Percentiles rank a stretch among this genome's conserved stretches.
phyloP scores from a whole-genome alignment of 805 yeast species.

The Barnettozyma pratensis region DNA sequence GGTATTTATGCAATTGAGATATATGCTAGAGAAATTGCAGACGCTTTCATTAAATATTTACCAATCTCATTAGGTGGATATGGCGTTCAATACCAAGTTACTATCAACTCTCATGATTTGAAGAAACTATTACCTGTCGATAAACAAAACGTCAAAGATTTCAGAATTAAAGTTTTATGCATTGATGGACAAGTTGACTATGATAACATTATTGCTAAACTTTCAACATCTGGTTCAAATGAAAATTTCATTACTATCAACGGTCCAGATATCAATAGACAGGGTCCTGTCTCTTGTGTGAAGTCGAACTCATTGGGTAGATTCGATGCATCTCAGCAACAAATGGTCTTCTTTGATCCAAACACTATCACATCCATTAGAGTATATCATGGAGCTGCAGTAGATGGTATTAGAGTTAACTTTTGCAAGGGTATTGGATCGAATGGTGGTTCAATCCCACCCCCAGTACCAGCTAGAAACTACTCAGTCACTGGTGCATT shows the following conservation, averaged over 20 bases:
- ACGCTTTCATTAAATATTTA: conserved; percentile 54
- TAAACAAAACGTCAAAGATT: conserved; percentile 27
- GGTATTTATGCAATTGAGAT: conserved; percentile 78
- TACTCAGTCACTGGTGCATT: conserved; percentile 29
- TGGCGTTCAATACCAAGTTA: conserved; percentile 53
- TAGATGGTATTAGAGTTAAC: conserved; percentile 72
- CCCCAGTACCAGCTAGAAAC: conserved; percentile 44
- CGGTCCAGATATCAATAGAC: conserved; percentile 21
- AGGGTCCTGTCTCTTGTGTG: conserved; percentile 33
- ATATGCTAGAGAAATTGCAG: conserved; percentile 38
- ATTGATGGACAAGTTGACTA: conserved; percentile 56
- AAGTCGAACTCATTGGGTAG: conserved; percentile 34
- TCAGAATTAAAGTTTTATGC: conserved; percentile 49
- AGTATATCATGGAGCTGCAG: conserved; percentile 67
- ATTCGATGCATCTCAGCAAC: conserved; percentile 20
- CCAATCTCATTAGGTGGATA: conserved; percentile 53
- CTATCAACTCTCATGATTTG: conserved; percentile 45
- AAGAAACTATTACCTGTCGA: conserved; percentile 27
- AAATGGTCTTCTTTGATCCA: conserved; percentile 32
- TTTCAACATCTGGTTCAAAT: conserved; percentile 7
- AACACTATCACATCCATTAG: conserved; percentile 45
- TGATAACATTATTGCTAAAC: conserved; percentile 42
- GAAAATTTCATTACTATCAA: conserved; percentile 24
- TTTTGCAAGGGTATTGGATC: conserved; percentile 9
- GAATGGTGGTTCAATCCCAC: conserved; percentile 22